phyloP scores from a whole-genome alignment of 108 stramenopile species.

The Nitzschia sp. region DNA sequence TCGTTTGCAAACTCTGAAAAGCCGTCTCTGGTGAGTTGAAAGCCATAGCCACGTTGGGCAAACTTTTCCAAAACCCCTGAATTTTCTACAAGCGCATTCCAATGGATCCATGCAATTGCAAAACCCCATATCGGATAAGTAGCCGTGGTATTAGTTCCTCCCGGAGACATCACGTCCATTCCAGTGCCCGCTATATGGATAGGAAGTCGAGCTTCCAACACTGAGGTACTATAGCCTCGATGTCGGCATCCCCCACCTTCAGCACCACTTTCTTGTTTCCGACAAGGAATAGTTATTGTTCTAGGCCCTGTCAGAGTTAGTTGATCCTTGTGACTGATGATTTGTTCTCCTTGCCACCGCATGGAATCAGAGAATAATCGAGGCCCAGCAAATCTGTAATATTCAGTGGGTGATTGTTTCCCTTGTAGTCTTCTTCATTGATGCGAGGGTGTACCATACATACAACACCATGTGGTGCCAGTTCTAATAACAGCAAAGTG shows the following conservation, averaged over 20 bases:
- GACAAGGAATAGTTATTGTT: constrained; percentile 30
- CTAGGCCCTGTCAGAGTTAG: neutral
- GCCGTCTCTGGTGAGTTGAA: constrained; percentile 50
- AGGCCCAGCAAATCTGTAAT: constrained; percentile 23
- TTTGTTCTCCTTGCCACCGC: neutral
- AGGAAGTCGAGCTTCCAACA: constrained; percentile 51
- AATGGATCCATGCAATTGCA: constrained; percentile 33
- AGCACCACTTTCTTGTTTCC: constrained; percentile 31
- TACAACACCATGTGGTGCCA: constrained; percentile 41
- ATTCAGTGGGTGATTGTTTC: constrained; percentile 15
- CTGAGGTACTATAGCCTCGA: constrained; percentile 26
- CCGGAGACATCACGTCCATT: constrained; percentile 46
- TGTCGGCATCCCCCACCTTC: constrained; percentile 47
- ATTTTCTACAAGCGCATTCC: constrained; percentile 23
- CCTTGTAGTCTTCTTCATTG: constrained; percentile 38
- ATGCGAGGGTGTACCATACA: constrained; percentile 35
- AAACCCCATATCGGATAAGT: constrained; percentile 59
- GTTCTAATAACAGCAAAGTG: constrained; percentile 32
- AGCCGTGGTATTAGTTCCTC: constrained; percentile 28
- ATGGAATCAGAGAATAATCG: constrained; percentile 33
- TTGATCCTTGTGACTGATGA: neutral
- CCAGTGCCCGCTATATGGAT: constrained; percentile 20
- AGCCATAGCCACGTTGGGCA: constrained; percentile 12
- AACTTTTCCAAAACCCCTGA: constrained; percentile 47
- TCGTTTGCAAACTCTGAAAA: neutral